Conservation (phyloP, 805 yeast species). For the Candida sakaeoensis region DNA sequence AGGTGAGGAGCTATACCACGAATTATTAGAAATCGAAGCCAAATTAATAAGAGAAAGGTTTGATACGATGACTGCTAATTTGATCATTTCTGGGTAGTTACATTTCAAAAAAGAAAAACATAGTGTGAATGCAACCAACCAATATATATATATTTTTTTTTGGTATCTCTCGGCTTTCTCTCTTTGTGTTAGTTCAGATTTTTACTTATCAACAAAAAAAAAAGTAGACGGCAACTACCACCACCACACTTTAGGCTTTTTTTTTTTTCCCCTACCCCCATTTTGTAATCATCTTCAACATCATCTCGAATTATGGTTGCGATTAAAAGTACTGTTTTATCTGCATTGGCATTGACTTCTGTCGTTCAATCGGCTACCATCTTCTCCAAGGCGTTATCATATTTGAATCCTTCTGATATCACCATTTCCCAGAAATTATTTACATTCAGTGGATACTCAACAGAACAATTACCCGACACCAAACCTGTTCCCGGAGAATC, state of each 20-base stretch:
- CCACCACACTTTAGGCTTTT: neutral
- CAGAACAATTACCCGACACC: slow-evolving; percentile 3
- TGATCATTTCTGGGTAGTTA: slow-evolving; percentile 54
- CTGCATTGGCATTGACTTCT: slow-evolving; percentile 6
- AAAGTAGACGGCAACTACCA: slow-evolving; percentile 2
- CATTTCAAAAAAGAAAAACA: neutral
- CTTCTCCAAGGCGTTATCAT: slow-evolving; percentile 5
- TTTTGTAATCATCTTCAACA: no score
- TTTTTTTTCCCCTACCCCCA: no score
- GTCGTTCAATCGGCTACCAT: slow-evolving; percentile 5
- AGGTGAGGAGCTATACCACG: slow-evolving; percentile 56
- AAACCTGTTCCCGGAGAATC: slow-evolving; percentile 89
- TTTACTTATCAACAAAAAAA: neutral
- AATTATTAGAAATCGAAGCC: slow-evolving; percentile 58
- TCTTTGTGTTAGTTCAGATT: neutral
- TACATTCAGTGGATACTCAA: slow-evolving; percentile 1
- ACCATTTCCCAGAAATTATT: slow-evolving; percentile 5
- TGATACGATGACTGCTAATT: slow-evolving; percentile 71
- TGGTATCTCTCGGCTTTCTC: slow-evolving; percentile 1
- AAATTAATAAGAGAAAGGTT: slow-evolving; percentile 67
- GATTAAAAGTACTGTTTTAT: slow-evolving; percentile 13
- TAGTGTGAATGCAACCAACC: neutral
- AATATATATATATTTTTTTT: neutral
- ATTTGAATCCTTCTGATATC: neutral
- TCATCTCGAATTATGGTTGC: slow-evolving; percentile 20